Evolutionary conservation across 2,329 filamentous ascomycete species (phyloP).

Genomic region (Cladosporium austrohemisphaericum): DNA sequence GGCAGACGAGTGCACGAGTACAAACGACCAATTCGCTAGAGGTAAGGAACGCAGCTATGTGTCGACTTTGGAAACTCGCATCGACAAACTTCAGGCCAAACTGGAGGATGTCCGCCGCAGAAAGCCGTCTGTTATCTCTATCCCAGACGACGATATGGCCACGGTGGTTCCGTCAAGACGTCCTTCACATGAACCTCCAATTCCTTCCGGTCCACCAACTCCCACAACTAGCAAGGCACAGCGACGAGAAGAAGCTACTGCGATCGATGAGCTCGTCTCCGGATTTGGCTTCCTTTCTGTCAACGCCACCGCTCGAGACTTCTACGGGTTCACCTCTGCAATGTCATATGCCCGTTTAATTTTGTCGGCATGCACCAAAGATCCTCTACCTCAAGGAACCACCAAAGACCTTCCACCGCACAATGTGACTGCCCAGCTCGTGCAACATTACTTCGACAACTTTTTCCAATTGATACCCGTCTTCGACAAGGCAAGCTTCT

Average conservation of each 20-base stretch:
- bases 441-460: slow-evolving; percentile 82
- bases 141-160: slow-evolving; percentile 55
- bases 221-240: slow-evolving; percentile 38
- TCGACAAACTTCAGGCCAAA: slow-evolving; percentile 80
- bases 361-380: slow-evolving; percentile 74
- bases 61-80: slow-evolving; percentile 83
- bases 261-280: slow-evolving; percentile 87
- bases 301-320: slow-evolving; percentile 90
- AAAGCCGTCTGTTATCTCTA: slow-evolving; percentile 66
- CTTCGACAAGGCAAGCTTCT: slow-evolving; percentile 75
- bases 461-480: slow-evolving; percentile 77
- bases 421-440: slow-evolving; percentile 62
- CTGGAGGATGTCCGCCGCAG: slow-evolving; percentile 63
- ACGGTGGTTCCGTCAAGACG: slow-evolving; percentile 48
- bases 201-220: slow-evolving; percentile 23
- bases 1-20: slow-evolving; percentile 82
- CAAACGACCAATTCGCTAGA: slow-evolving; percentile 91
- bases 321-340: slow-evolving; percentile 79
- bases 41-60: slow-evolving; percentile 98
- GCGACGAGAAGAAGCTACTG: slow-evolving; percentile 66
- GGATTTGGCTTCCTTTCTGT: slow-evolving; percentile 95
- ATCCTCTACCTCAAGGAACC: slow-evolving; percentile 61
- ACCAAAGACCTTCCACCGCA: slow-evolving; percentile 65
- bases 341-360: slow-evolving; percentile 92
- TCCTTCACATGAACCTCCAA: slow-evolving; percentile 23